A percentile compares a stretch with the other conserved stretches of the same genome.
phyloP scores from a whole-genome alignment of 2,329 filamentous ascomycete species.

The Cladosporium halotolerans region DNA sequence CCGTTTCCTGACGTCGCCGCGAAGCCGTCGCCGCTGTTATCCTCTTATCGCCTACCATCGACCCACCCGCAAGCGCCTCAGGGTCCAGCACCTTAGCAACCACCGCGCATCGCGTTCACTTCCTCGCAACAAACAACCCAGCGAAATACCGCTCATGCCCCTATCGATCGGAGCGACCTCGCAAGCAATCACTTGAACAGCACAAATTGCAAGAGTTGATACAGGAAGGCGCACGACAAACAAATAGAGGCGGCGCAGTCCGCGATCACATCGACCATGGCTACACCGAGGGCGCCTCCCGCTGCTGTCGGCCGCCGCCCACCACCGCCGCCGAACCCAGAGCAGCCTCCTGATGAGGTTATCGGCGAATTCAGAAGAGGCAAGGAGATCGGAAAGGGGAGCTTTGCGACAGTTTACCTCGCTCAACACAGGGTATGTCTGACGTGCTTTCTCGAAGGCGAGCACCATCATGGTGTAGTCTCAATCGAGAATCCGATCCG shows the following conservation, averaged over 20 bases:
- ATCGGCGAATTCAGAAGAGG: slow-evolving; percentile 77
- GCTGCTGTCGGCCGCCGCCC: slow-evolving; percentile 30
- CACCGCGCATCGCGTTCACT: background rate
- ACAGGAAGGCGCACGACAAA: no score
- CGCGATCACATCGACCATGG: slow-evolving; percentile 22
- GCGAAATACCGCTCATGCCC: background rate
- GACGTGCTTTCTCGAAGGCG: background rate
- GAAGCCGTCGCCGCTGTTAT: background rate
- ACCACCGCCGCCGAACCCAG: slow-evolving; percentile 23
- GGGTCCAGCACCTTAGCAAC: slow-evolving; percentile 2
- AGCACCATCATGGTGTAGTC: no score
- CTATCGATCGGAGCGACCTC: background rate
- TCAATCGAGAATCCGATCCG: no score
- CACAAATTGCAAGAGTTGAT: no score
- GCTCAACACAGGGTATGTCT: slow-evolving; percentile 30
- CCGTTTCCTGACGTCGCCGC: slow-evolving; percentile 2
- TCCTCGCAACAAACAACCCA: background rate
- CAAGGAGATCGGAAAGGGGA: slow-evolving; percentile 91
- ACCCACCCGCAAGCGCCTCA: background rate
- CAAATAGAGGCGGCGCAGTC: background rate
- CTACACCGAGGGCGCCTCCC: slow-evolving; percentile 20
- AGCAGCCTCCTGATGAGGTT: slow-evolving; percentile 33
- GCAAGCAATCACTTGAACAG: background rate
- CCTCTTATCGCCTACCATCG: slow-evolving; percentile 2
- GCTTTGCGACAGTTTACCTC: slow-evolving; percentile 87